Conservation (phyloP, 2,329 filamentous ascomycete species). For the Penicillium hordei region DNA sequence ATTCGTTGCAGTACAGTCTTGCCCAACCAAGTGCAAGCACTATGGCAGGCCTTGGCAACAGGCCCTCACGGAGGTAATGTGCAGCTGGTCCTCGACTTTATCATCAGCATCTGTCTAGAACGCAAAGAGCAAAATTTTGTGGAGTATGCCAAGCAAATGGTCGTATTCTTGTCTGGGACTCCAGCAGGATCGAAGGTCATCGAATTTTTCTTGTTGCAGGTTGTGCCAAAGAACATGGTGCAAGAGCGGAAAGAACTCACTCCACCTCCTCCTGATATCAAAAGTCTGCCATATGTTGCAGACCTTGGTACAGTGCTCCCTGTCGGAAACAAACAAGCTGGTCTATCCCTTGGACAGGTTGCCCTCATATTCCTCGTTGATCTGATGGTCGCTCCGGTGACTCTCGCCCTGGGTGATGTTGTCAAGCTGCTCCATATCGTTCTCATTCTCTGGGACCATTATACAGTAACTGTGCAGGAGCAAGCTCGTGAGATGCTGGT, state of each 20-base stretch:
- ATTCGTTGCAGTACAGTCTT: conserved; percentile 84
- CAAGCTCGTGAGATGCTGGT: conserved; percentile 97
- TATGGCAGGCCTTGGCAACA: conserved; percentile 95
- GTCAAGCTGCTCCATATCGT: conserved; percentile 87
- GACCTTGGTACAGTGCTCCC: conserved; percentile 78
- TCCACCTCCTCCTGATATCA: conserved; percentile 65
- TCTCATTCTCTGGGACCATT: conserved; percentile 95
- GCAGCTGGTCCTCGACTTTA: conserved; percentile 90
- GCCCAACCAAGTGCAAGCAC: conserved; percentile 93
- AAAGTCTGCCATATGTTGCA: conserved; percentile 81
- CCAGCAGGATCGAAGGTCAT: conserved; percentile 85
- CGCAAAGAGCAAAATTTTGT: conserved; percentile 97
- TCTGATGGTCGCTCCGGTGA: conserved; percentile 88
- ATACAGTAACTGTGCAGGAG: conserved; percentile 90
- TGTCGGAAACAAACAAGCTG: conserved; percentile 84
- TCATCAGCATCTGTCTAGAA: conserved; percentile 90
- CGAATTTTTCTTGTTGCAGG: conserved; percentile 87
- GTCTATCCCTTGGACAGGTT: conserved; percentile 88
- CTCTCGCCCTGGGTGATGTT: conserved; percentile 74
- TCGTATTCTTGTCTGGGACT: conserved; percentile 90
- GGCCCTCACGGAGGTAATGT: conserved; percentile 93
- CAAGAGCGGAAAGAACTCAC: conserved; percentile 75
- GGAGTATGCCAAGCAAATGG: conserved; percentile 95
- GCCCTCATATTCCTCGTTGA: conserved; percentile 93
- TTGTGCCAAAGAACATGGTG: conserved; percentile 95